Evolutionary conservation across 2,329 filamentous ascomycete genomes (phyloP).

Genomic region (Beauveria brongniartii): DNA sequence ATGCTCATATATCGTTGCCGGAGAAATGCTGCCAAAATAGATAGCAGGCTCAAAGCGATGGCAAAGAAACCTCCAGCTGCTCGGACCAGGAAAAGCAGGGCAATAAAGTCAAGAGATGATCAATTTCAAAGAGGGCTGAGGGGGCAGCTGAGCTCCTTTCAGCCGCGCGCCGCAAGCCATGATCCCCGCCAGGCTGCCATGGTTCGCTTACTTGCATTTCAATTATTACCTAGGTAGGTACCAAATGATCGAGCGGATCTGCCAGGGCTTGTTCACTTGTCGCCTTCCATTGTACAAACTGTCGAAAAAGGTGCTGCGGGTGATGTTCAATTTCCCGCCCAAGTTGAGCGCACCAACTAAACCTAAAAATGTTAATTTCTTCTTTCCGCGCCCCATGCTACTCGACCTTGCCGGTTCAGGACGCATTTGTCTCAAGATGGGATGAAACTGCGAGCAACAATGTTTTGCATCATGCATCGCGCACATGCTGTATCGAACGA

Average conservation of each 20-base stretch:
- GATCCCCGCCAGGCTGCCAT: not conserved
- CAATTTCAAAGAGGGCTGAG: not conserved
- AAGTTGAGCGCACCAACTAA: too few relatives aligned
- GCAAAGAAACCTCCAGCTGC: too few relatives aligned
- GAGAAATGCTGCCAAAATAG: not conserved
- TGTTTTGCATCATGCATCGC: not conserved
- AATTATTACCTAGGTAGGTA: too few relatives aligned
- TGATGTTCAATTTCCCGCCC: too few relatives aligned
- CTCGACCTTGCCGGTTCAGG: not conserved
- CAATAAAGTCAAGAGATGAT: not conserved
- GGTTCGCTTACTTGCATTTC: not conserved
- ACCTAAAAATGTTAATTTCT: not conserved
- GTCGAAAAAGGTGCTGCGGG: too few relatives aligned
- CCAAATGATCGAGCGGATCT: too few relatives aligned
- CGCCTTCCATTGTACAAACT: not conserved
- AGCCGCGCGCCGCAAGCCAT: constrained; percentile 2
- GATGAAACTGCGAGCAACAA: not conserved
- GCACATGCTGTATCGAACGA: not conserved
- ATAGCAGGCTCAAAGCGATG: not conserved
- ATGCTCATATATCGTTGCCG: not conserved
- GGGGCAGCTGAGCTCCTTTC: constrained; percentile 7
- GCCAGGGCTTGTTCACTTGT: not conserved
- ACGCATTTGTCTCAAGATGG: not conserved
- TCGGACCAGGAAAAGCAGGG: too few relatives aligned
- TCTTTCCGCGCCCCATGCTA: not conserved